Percentiles rank a stretch among this genome's conserved stretches.
Conservation (phyloP, 768 basidiomycete genomes). For the Russula ochroleuca region DNA sequence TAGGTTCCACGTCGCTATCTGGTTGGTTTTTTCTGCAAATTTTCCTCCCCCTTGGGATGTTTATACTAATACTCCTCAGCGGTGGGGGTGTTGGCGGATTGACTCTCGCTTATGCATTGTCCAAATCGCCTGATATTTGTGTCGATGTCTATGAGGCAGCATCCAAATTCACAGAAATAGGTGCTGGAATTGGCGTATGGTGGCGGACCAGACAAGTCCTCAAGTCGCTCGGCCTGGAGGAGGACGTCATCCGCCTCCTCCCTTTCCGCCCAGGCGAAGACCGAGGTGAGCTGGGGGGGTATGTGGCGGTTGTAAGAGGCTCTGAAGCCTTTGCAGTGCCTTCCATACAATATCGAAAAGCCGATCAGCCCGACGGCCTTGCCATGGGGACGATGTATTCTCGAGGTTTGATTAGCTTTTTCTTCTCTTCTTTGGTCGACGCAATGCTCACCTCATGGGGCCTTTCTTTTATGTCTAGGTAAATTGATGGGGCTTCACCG, state of each 20-base stretch:
- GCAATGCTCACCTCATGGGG: neutral
- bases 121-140: conserved; percentile 30
- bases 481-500: conserved; percentile 49
- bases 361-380: conserved; percentile 53
- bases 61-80: conserved; percentile 9
- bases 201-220: conserved; percentile 35
- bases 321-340: conserved; percentile 38
- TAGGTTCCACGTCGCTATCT: conserved; percentile 35
- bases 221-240: conserved; percentile 30
- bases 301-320: neutral
- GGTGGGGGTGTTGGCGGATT: conserved; percentile 35
- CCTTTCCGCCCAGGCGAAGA: conserved; percentile 30
- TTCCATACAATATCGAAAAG: conserved; percentile 54
- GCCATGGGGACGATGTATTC: conserved; percentile 52
- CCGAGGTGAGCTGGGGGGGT: neutral
- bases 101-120: conserved; percentile 32
- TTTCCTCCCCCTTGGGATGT: neutral
- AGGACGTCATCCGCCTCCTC: conserved; percentile 29
- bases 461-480: conserved; percentile 22
- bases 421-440: neutral
- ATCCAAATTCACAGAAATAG: conserved; percentile 31
- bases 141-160: conserved; percentile 38
- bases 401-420: conserved; percentile 44
- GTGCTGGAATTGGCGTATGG: conserved; percentile 38
- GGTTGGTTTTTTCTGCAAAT: conserved; percentile 38